Evolutionary conservation across 208 protist genomes (phyloP), one percentile per base, ranked within the genome.

Genomic region (Trypanosoma scelopori): DNA sequence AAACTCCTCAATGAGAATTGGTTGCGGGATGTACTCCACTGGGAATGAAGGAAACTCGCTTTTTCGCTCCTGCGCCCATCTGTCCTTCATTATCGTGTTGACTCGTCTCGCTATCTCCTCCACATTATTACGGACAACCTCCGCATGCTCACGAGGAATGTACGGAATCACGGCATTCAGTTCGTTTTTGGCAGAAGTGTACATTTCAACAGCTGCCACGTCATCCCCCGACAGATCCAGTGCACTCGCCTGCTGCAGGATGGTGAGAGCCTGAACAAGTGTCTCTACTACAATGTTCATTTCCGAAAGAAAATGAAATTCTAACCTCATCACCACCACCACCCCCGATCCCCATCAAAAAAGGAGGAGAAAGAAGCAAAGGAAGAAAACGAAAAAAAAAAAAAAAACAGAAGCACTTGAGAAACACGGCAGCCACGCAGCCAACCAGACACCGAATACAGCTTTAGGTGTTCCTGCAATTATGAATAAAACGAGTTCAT

Each of bases 201-300:
- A 94, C 78, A 92, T 71, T 50, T 85, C 76, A 57, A 89, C 62
- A 9, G 89, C 85, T 12, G 76, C 69, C n/a, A 84, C 74, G 13
- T 65, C 65, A 12, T 89, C 69, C 37, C 78, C 81, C 18, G 79
- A 68, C 41, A 84, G 71, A 39, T 94, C 84, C 13, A 85, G 73
- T 11, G 85, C 76, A 42, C 65, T 88, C 18, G 74, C 89, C 55
- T 94, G 85, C 75, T 91, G 85, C 43, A 92, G 78, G 18, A 91
- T 62, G 1, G 77, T 70, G 37, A 94, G 74, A n/a, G 79, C 69
- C 65, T 92, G 81, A 27, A 78, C 76, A 49, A 94, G 76, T 12
- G 64, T 71, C 61, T 90, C 82, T 13, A 74, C 32, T 23, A 65
- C 68, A 32, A 45, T 69, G 57, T 71, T 72, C 51, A 73, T 76